Evolutionary conservation across 257 asterid species (phyloP).

Genomic region (Plantago elongata): DNA sequence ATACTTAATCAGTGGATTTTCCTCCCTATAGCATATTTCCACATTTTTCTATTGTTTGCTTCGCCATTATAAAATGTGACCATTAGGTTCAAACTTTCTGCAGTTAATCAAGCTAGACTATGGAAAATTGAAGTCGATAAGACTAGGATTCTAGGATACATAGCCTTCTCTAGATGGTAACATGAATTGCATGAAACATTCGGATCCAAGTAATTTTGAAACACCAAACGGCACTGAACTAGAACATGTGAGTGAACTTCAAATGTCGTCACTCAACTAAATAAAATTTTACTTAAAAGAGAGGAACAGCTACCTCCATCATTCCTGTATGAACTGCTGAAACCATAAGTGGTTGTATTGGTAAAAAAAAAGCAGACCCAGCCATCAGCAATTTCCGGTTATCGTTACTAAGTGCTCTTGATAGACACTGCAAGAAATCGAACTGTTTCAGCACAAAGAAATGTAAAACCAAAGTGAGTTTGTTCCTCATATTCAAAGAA

Average conservation of each 20-base stretch:
- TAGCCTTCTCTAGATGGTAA: background rate
- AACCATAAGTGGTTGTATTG: conserved; percentile 91
- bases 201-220: background rate
- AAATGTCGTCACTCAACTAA: background rate
- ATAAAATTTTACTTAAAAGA: conserved; percentile 1
- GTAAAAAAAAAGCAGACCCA: conserved; percentile 71
- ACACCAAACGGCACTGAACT: background rate
- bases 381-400: conserved; percentile 88
- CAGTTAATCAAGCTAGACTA: too few species aligned
- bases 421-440: conserved; percentile 57
- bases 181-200: background rate
- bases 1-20: too few species aligned
- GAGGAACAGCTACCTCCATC: conserved; percentile 67
- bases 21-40: too few species aligned
- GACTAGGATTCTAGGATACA: background rate
- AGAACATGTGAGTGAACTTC: background rate
- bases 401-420: conserved; percentile 80
- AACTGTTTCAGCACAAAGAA: conserved; percentile 9
- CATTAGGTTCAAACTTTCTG: too few species aligned
- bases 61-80: too few species aligned
- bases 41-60: too few species aligned
- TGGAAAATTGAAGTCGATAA: background rate
- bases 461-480: background rate
- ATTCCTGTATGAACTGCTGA: conserved; percentile 93
- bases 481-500: too few species aligned